A percentile compares a stretch with the other conserved stretches of the same genome.
Evolutionary conservation across 2,329 filamentous ascomycete species (phyloP).

Genomic region (Ceratocystis cacaofunesta): DNA sequence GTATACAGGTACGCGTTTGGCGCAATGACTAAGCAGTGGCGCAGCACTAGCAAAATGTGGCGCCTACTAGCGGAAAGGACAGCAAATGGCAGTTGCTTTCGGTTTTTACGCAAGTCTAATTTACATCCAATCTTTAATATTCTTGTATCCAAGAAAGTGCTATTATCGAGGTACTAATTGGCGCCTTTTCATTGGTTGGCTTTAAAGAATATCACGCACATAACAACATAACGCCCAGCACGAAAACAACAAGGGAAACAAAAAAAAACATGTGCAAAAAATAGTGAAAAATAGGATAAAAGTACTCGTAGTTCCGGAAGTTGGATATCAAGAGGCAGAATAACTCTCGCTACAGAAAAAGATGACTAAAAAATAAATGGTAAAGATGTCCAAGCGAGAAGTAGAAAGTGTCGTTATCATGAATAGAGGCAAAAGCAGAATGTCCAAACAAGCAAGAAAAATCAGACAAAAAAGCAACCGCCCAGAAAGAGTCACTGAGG

Average conservation of each 20-base stretch:
- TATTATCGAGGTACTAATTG: neutral
- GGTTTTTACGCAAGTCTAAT: neutral
- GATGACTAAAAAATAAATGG: slow-evolving; percentile 12
- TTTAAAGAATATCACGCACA: neutral
- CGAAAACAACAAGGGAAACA: slow-evolving; percentile 1
- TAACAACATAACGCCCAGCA: neutral
- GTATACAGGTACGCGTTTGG: neutral
- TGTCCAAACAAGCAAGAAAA: neutral
- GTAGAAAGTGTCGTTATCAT: slow-evolving; percentile 3
- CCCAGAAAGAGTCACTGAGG: neutral
- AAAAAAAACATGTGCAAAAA: neutral
- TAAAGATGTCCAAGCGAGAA: slow-evolving; percentile 9
- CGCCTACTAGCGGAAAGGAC: neutral
- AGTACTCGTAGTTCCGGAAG: neutral
- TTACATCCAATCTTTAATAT: neutral
- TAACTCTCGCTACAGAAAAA: slow-evolving; percentile 1
- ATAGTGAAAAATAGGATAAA: neutral
- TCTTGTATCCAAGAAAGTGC: no score
- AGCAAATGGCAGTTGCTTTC: neutral
- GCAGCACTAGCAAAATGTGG: neutral
- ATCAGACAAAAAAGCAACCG: neutral
- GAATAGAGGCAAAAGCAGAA: neutral
- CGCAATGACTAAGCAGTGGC: neutral
- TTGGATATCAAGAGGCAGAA: neutral
- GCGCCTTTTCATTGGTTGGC: neutral